Percentiles rank a stretch among this genome's conserved stretches.
Conservation (phyloP, 257 asterid species). For the Fraxinus anomala region DNA sequence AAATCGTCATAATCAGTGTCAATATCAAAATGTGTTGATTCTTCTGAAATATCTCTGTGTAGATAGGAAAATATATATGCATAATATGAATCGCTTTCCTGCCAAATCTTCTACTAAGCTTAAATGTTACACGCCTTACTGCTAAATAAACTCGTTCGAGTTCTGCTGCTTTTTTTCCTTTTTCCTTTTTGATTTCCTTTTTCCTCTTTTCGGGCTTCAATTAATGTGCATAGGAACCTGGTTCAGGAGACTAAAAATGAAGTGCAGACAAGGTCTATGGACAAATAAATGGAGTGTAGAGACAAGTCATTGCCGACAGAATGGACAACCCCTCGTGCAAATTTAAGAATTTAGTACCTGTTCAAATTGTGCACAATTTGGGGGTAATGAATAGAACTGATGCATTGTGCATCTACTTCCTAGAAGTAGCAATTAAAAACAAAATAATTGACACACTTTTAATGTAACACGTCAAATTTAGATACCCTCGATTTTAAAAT, state of each 20-base stretch:
- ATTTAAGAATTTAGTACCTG: slow-evolving; percentile 4
- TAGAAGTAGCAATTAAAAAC: no score
- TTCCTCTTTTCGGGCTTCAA: not conserved
- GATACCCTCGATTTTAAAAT: no score
- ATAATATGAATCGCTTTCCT: no score
- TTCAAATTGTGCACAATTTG: not conserved
- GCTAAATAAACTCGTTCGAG: not conserved
- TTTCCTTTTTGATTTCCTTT: not conserved
- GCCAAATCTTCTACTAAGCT: no score
- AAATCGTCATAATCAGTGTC: no score
- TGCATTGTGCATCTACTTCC: not conserved
- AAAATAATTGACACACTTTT: no score
- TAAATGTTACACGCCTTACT: no score
- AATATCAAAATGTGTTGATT: no score
- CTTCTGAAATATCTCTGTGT: no score
- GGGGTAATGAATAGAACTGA: not conserved
- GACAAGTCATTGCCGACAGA: slow-evolving; percentile 8
- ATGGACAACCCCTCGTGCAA: slow-evolving; percentile 3
- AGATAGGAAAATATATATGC: no score
- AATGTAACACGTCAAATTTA: no score
- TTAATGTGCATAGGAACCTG: not conserved
- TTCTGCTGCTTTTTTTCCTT: not conserved
- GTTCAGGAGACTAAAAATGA: slow-evolving; percentile 5
- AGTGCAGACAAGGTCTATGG: slow-evolving; percentile 3
- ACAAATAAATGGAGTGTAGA: not conserved